Percentiles rank a stretch among this genome's conserved stretches.
These are phyloP conservation scores for Cryptococcus depauperatus DNA, from an alignment of 1,284 basidiomycete species.

Conservation along the genomic window DNA sequence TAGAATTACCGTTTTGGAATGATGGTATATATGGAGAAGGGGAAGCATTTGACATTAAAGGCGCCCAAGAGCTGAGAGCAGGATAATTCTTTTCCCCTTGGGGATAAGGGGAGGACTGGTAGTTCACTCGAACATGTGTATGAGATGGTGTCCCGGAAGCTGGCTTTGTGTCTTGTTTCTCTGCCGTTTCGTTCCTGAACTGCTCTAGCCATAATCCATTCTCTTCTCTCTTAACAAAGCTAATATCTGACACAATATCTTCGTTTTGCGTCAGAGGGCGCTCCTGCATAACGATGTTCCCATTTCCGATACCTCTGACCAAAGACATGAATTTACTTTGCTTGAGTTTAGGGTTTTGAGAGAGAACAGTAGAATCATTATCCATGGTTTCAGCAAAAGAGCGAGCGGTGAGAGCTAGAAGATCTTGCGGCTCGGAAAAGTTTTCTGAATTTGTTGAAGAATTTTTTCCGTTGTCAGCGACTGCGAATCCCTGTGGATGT, in stretches of 20 bases:
- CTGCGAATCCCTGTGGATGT: too few species aligned
- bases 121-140: too few species aligned
- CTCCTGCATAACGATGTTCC: slow-evolving; percentile 72
- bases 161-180: too few species aligned
- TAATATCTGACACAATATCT: slow-evolving; percentile 37
- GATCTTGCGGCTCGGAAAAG: slow-evolving; percentile 50
- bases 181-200: too few species aligned
- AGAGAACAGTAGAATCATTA: slow-evolving; percentile 26
- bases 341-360: slow-evolving; percentile 76
- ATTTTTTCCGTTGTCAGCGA: neutral
- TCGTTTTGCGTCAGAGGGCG: slow-evolving; percentile 9
- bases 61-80: slow-evolving; percentile 4
- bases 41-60: neutral
- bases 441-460: neutral
- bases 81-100: slow-evolving; percentile 5
- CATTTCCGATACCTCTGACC: slow-evolving; percentile 77
- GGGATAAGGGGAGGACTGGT: slow-evolving; percentile 9
- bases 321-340: slow-evolving; percentile 80
- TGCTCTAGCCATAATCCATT: too few species aligned
- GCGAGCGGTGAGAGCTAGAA: slow-evolving; percentile 67
- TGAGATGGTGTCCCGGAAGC: too few species aligned
- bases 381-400: slow-evolving; percentile 61
- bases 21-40: neutral
- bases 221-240: slow-evolving; percentile 33
- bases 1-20: too few species aligned